Percentiles rank a stretch among this genome's conserved stretches.
Evolutionary conservation across 139 green algal genomes (phyloP).

Genomic region (Chlamydomonas incerta): DNA sequence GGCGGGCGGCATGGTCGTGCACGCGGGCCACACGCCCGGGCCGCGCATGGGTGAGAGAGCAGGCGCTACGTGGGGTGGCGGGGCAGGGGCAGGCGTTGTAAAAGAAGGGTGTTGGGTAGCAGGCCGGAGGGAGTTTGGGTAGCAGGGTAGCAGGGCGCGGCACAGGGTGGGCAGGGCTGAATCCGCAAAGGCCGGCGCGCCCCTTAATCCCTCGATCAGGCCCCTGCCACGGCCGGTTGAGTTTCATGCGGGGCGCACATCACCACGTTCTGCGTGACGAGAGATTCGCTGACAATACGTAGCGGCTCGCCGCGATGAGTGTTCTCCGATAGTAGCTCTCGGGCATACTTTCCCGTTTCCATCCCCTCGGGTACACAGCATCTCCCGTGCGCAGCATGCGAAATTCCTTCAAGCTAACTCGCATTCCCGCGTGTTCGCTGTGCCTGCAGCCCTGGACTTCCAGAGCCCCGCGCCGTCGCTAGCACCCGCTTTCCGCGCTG

Average conservation of each 20-base stretch:
- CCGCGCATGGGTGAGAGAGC: slow-evolving; percentile 27
- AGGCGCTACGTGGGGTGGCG: neutral
- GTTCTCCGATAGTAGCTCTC: slow-evolving; percentile 38
- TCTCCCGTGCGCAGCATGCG: no score
- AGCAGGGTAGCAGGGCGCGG: no score
- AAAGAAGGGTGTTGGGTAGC: neutral
- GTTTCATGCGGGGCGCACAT: slow-evolving; percentile 23
- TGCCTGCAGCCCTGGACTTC: slow-evolving; percentile 9
- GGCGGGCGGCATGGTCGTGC: neutral
- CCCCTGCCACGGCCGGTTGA: neutral
- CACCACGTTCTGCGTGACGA: neutral
- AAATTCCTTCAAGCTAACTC: no score
- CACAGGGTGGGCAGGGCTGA: neutral
- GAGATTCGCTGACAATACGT: slow-evolving; percentile 36
- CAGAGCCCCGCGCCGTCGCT: neutral
- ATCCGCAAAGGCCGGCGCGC: neutral
- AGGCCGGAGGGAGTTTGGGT: no score
- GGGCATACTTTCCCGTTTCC: neutral
- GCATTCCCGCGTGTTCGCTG: no score
- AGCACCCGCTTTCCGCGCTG: neutral
- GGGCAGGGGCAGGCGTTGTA: neutral
- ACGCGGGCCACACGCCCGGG: slow-evolving; percentile 8
- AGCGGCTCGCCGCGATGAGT: neutral
- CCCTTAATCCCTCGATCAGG: slow-evolving; percentile 20
- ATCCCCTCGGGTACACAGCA: no score